A percentile compares a stretch with the other conserved stretches of the same genome.
Evolutionary conservation across 805 yeast genomes (phyloP).

Genomic region (Zygosaccharomyces pseudorouxii): DNA sequence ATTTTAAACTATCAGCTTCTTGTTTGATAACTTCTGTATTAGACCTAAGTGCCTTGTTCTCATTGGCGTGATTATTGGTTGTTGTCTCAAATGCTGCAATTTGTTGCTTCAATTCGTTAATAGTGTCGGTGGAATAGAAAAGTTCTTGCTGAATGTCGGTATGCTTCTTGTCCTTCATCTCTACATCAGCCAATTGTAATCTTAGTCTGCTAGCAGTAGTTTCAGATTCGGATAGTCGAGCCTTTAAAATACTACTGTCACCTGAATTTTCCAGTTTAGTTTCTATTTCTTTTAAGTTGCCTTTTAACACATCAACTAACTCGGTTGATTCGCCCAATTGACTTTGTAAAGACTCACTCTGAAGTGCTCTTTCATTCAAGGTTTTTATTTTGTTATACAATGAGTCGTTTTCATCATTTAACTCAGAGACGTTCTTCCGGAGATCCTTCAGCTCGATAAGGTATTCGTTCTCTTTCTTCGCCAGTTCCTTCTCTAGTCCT

Average conservation of each 20-base stretch:
- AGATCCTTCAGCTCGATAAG: slow-evolving; percentile 45
- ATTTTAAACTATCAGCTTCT: background rate
- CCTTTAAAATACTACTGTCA: slow-evolving; percentile 36
- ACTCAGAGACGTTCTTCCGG: slow-evolving; percentile 48
- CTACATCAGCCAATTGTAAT: slow-evolving; percentile 29
- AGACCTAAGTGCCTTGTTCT: background rate
- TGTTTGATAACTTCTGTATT: background rate
- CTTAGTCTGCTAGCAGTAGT: slow-evolving; percentile 56
- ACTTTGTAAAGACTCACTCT: slow-evolving; percentile 60
- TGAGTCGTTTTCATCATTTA: slow-evolving; percentile 66
- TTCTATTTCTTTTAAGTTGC: slow-evolving; percentile 27
- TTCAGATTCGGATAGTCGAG: slow-evolving; percentile 64
- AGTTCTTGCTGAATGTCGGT: slow-evolving; percentile 49
- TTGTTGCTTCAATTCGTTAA: slow-evolving; percentile 50
- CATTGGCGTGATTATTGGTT: background rate
- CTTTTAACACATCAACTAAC: slow-evolving; percentile 56
- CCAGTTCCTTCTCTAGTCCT: slow-evolving; percentile 39
- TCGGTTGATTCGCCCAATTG: slow-evolving; percentile 62
- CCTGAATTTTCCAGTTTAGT: background rate
- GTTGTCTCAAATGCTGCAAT: slow-evolving; percentile 22
- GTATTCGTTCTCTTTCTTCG: slow-evolving; percentile 36
- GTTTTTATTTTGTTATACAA: slow-evolving; percentile 41
- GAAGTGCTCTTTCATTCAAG: slow-evolving; percentile 36
- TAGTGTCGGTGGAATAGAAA: slow-evolving; percentile 59
- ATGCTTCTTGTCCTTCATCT: slow-evolving; percentile 4